These are phyloP conservation scores for Chaetomiaceae sp. DNA, from an alignment of 2,329 filamentous ascomycete species.

Conservation along the genomic window DNA sequence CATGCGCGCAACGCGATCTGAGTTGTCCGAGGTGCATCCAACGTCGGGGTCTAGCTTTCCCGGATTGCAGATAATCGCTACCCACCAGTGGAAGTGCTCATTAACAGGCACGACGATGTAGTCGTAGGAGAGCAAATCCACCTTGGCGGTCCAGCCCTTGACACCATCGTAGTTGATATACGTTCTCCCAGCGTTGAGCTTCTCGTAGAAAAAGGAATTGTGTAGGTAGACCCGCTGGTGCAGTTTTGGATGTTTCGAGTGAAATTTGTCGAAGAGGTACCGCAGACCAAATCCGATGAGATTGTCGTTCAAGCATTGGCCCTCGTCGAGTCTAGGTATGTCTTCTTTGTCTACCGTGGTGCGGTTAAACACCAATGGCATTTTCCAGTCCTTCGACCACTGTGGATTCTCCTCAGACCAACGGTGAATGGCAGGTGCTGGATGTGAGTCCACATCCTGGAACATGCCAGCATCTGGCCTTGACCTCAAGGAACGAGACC, in stretches of 20 bases:
- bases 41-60: slow-evolving; percentile 47
- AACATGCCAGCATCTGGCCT: neutral
- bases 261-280: slow-evolving; percentile 58
- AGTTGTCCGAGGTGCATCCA: neutral
- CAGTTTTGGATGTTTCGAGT: slow-evolving; percentile 47
- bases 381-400: slow-evolving; percentile 50
- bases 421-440: slow-evolving; percentile 18
- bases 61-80: slow-evolving; percentile 91
- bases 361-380: slow-evolving; percentile 58
- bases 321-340: slow-evolving; percentile 71
- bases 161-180: slow-evolving; percentile 80
- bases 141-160: slow-evolving; percentile 76
- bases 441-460: neutral
- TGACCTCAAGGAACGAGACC: slow-evolving; percentile 10
- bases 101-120: slow-evolving; percentile 92
- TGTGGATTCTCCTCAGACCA: slow-evolving; percentile 48
- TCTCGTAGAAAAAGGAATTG: slow-evolving; percentile 87
- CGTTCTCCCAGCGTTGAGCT: slow-evolving; percentile 57
- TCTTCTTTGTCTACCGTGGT: slow-evolving; percentile 66
- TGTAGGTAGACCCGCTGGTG: slow-evolving; percentile 73
- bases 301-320: slow-evolving; percentile 87
- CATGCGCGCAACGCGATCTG: neutral
- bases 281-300: slow-evolving; percentile 83
- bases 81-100: slow-evolving; percentile 82
- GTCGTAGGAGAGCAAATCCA: slow-evolving; percentile 79